Conservation (phyloP, 2,329 filamentous ascomycete genomes). For the Alternaria tenuissima region DNA sequence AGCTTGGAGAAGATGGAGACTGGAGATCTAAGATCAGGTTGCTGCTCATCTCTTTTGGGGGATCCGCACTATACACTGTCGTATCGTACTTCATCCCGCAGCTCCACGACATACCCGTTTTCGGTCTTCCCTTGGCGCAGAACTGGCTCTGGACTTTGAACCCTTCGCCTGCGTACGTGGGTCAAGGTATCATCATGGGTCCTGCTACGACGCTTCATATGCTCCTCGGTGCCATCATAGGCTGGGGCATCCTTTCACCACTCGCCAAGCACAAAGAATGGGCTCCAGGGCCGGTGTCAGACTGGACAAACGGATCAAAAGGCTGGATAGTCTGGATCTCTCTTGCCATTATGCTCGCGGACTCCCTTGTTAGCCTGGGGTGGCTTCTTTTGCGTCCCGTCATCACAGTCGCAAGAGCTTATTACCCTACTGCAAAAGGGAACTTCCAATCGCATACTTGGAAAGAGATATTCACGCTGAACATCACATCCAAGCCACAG, state of each 20-base stretch:
- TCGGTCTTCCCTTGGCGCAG: slow-evolving; percentile 75
- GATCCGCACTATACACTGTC: slow-evolving; percentile 72
- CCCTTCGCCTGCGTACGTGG: slow-evolving; percentile 94
- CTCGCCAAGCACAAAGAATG: slow-evolving; percentile 85
- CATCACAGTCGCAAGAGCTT: slow-evolving; percentile 56
- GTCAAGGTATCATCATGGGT: slow-evolving; percentile 98
- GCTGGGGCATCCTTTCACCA: slow-evolving; percentile 91
- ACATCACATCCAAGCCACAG: slow-evolving; percentile 45
- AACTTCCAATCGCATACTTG: slow-evolving; percentile 45
- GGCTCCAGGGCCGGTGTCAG: slow-evolving; percentile 84
- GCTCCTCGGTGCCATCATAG: slow-evolving; percentile 86
- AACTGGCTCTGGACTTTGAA: slow-evolving; percentile 97
- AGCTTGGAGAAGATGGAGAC: slow-evolving; percentile 53
- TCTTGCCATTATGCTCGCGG: slow-evolving; percentile 94
- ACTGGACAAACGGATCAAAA: slow-evolving; percentile 94
- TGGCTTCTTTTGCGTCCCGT: slow-evolving; percentile 76
- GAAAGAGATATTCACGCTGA: slow-evolving; percentile 46
- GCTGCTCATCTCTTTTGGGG: slow-evolving; percentile 65
- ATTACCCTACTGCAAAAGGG: slow-evolving; percentile 45
- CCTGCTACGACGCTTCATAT: slow-evolving; percentile 94
- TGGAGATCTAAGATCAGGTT: slow-evolving; percentile 71
- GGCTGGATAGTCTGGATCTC: slow-evolving; percentile 99
- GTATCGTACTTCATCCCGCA: slow-evolving; percentile 89
- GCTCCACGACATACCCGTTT: slow-evolving; percentile 84
- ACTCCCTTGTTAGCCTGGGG: slow-evolving; percentile 86